phyloP scores from a whole-genome alignment of 495 filamentous ascomycete genomes.

The Aspergillus haitiensis region DNA sequence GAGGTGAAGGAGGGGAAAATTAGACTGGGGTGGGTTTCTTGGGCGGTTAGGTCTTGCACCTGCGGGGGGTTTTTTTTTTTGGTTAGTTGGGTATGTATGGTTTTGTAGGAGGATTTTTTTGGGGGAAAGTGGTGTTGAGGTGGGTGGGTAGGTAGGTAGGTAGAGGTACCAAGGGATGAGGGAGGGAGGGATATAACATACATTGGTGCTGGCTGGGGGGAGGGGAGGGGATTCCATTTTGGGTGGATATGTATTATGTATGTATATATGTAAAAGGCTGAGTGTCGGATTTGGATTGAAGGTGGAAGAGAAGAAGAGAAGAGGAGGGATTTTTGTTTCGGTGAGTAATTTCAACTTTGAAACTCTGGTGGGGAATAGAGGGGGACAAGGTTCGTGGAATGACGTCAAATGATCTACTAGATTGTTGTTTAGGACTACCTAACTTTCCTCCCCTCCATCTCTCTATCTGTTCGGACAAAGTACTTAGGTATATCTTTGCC shows the following conservation, averaged over 20 bases:
- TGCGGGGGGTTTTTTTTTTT: conserved; percentile 24
- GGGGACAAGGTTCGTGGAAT: conserved; percentile 2
- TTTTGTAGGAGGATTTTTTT: not conserved
- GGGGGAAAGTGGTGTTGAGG: not conserved
- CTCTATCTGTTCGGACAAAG: not conserved
- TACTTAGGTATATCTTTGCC: no score
- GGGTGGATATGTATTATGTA: not conserved
- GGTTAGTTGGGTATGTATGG: conserved; percentile 12
- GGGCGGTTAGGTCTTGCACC: conserved; percentile 50
- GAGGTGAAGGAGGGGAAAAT: conserved; percentile 63
- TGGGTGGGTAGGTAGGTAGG: not conserved
- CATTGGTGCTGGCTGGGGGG: conserved; percentile 39
- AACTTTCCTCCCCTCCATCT: conserved; percentile 8
- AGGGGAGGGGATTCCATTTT: conserved; percentile 39
- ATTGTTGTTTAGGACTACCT: conserved; percentile 7
- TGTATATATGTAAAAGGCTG: not conserved
- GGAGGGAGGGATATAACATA: conserved; percentile 20
- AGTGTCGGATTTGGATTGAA: not conserved
- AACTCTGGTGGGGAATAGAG: not conserved
- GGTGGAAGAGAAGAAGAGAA: not conserved
- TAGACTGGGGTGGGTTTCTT: conserved; percentile 51
- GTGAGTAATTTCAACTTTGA: conserved; percentile 1
- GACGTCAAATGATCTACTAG: conserved; percentile 6
- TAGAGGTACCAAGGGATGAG: not conserved
- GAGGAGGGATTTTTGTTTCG: not conserved